A percentile compares a stretch with the other conserved stretches of the same genome.
These are phyloP conservation scores for Lepiota brunneoincarnata DNA, from an alignment of 768 basidiomycete species.

Conservation along the genomic window DNA sequence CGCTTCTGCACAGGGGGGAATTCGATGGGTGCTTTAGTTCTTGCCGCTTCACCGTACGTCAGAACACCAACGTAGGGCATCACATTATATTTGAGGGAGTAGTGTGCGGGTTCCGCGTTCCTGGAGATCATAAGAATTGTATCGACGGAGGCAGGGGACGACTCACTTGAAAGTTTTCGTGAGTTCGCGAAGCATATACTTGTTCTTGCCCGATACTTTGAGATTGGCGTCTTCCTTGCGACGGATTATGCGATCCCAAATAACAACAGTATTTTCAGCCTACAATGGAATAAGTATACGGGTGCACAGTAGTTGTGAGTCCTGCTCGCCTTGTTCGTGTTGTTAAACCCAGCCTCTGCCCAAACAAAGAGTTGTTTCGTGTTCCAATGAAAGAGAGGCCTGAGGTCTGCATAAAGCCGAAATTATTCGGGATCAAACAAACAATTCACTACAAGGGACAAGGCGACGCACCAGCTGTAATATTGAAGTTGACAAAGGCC, in stretches of 20 bases:
- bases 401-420: slow-evolving; percentile 52
- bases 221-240: slow-evolving; percentile 73
- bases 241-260: slow-evolving; percentile 93
- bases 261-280: slow-evolving; percentile 58
- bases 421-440: background rate
- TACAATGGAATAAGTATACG: slow-evolving; percentile 9
- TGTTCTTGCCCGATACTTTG: slow-evolving; percentile 67
- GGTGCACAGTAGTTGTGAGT: background rate
- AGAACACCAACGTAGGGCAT: slow-evolving; percentile 89
- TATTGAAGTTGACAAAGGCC: slow-evolving; percentile 78
- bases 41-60: slow-evolving; percentile 70
- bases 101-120: slow-evolving; percentile 61
- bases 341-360: slow-evolving; percentile 81
- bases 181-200: slow-evolving; percentile 80
- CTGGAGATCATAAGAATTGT: slow-evolving; percentile 32
- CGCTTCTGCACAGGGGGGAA: slow-evolving; percentile 40
- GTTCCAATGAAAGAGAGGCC: slow-evolving; percentile 90
- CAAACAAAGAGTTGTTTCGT: slow-evolving; percentile 94
- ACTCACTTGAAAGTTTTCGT: slow-evolving; percentile 74
- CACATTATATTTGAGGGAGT: slow-evolving; percentile 80
- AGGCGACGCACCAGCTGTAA: slow-evolving; percentile 62
- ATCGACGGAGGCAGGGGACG: slow-evolving; percentile 4
- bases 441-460: background rate
- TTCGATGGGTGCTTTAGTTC: slow-evolving; percentile 32
- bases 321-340: slow-evolving; percentile 57